Percentiles rank a stretch among this genome's conserved stretches.
phyloP scores from a whole-genome alignment of 192 early-diverging fungal species.

The Backusella luteola region DNA sequence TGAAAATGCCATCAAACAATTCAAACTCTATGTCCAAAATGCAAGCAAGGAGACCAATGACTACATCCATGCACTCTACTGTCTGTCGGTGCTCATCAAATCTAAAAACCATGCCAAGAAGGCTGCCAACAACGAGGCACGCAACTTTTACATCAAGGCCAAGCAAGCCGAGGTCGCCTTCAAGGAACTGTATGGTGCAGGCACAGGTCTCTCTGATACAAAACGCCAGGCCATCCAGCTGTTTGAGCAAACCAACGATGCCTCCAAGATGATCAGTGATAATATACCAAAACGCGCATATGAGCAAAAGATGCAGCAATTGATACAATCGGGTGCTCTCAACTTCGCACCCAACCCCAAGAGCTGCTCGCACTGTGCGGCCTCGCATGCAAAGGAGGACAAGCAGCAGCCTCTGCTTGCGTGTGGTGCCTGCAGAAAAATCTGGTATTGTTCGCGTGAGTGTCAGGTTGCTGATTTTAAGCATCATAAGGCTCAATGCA shows the following conservation, averaged over 20 bases:
- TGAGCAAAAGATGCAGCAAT: conserved; percentile 32
- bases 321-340: conserved; percentile 39
- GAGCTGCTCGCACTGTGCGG: conserved; percentile 48
- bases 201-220: conserved; percentile 47
- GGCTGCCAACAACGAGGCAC: conserved; percentile 39
- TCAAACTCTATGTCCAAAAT: conserved; percentile 45
- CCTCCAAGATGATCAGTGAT: conserved; percentile 21
- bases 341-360: conserved; percentile 42
- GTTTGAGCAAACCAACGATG: conserved; percentile 36
- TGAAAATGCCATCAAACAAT: conserved; percentile 47
- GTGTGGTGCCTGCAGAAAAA: conserved; percentile 51
- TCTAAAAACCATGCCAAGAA: conserved; percentile 28
- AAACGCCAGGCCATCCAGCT: conserved; percentile 43
- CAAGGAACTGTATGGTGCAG: conserved; percentile 49
- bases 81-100: conserved; percentile 40
- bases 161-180: conserved; percentile 53
- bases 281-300: conserved; percentile 9
- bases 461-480: conserved; percentile 56
- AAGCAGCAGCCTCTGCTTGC: conserved; percentile 44
- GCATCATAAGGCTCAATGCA: conserved; percentile 10
- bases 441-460: conserved; percentile 58
- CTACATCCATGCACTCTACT: conserved; percentile 52
- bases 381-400: conserved; percentile 31
- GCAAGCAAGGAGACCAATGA: conserved; percentile 52
- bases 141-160: conserved; percentile 46